phyloP scores from a whole-genome alignment of 2,329 filamentous ascomycete species.

The Paracorniculantispora psalliotae region DNA sequence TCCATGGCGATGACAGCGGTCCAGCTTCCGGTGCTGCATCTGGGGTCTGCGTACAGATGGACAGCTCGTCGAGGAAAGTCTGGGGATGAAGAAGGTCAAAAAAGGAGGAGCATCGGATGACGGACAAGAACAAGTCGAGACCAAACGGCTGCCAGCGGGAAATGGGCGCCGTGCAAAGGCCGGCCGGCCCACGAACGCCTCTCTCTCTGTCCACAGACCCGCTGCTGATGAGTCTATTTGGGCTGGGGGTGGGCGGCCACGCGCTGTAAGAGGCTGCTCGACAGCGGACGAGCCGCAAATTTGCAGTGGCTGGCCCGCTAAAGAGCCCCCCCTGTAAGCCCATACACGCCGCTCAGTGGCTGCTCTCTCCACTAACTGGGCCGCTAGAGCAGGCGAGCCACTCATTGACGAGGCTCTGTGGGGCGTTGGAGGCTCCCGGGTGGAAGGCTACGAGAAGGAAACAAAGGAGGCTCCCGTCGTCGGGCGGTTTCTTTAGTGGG shows the following conservation, averaged over 20 bases:
- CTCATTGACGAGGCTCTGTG: neutral
- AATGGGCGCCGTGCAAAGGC: neutral
- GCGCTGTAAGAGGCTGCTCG: neutral
- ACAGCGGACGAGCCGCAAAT: neutral
- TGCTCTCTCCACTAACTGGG: neutral
- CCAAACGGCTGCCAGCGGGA: neutral
- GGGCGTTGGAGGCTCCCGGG: neutral
- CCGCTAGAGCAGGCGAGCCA: neutral
- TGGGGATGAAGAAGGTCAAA: neutral
- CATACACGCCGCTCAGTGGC: neutral
- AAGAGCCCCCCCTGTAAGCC: neutral
- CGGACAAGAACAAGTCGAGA: neutral
- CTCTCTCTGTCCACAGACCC: neutral
- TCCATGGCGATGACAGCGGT: constrained; percentile 23
- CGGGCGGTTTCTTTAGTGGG: no score
- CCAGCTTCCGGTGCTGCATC: constrained; percentile 16
- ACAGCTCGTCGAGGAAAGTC: neutral
- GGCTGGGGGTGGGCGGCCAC: neutral
- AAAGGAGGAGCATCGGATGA: neutral
- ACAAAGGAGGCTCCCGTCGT: no score
- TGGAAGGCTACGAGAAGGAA: no score
- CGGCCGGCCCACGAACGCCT: neutral
- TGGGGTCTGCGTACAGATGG: constrained; percentile 1
- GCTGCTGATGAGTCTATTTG: neutral
- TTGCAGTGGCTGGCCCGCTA: neutral